A percentile compares a stretch with the other conserved stretches of the same genome.
These are phyloP conservation scores for Diaporthe sp. DNA, from an alignment of 2,329 filamentous ascomycete genomes.

Conservation along the genomic window DNA sequence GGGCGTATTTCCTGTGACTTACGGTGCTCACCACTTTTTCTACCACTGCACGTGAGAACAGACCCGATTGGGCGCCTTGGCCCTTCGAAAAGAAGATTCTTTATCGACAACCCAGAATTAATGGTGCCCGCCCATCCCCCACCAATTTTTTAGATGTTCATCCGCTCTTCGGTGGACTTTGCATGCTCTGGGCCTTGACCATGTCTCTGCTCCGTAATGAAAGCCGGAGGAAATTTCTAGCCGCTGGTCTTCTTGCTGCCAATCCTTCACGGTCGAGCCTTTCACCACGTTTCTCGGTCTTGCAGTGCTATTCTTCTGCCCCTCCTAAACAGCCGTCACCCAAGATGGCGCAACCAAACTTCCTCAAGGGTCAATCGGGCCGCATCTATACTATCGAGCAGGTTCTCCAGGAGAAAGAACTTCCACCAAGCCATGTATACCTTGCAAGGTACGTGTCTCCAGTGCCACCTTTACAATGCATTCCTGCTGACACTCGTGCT, in stretches of 20 bases:
- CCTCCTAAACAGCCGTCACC: conserved; percentile 13
- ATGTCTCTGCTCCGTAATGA: conserved; percentile 7
- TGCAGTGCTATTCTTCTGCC: conserved; percentile 18
- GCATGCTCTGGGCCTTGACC: background rate
- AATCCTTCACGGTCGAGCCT: conserved; percentile 17
- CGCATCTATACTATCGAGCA: conserved; percentile 18
- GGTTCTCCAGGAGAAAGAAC: conserved; percentile 28
- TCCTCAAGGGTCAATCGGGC: conserved; percentile 8
- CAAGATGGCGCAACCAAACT: background rate
- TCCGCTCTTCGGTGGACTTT: conserved; percentile 17
- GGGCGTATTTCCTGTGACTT: no score
- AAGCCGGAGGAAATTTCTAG: conserved; percentile 9
- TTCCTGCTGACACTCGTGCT: conserved; percentile 14
- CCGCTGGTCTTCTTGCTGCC: conserved; percentile 18
- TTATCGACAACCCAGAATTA: no score
- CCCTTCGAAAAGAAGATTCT: background rate
- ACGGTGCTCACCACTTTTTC: no score
- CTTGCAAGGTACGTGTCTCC: conserved; percentile 18
- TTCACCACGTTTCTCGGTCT: conserved; percentile 17
- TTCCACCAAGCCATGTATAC: conserved; percentile 25
- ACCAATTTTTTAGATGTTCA: background rate
- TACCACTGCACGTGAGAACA: background rate
- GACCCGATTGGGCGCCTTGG: no score
- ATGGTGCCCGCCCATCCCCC: no score
- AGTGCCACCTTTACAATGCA: conserved; percentile 7